Evolutionary conservation across 768 basidiomycete genomes (phyloP).

Genomic region (Tylopilus intermedius): DNA sequence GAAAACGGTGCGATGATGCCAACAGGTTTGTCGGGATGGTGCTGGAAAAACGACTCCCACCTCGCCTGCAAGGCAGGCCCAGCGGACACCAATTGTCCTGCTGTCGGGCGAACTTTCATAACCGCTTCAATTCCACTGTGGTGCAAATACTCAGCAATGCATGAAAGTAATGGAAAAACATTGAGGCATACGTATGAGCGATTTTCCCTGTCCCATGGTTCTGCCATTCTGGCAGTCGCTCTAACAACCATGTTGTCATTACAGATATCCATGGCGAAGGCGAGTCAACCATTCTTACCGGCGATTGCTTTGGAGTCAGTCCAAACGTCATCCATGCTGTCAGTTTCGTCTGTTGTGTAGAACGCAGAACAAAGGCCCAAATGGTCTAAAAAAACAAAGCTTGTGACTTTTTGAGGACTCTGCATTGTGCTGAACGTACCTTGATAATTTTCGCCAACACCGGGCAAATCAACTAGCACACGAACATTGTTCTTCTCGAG

Average conservation of each 20-base stretch:
- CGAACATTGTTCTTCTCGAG: constrained; percentile 44
- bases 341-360: constrained; percentile 38
- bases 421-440: constrained; percentile 28
- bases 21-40: too few relatives aligned
- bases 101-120: too few relatives aligned
- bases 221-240: constrained; percentile 4
- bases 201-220: too few relatives aligned
- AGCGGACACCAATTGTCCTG: too few relatives aligned
- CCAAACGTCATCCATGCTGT: constrained; percentile 47
- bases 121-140: too few relatives aligned
- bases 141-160: too few relatives aligned
- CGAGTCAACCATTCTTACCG: constrained; percentile 29
- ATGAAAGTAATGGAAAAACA: too few relatives aligned
- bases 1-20: too few relatives aligned
- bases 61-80: too few relatives aligned
- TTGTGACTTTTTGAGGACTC: background rate
- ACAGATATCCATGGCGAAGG: constrained; percentile 1
- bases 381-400: constrained; percentile 24
- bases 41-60: too few relatives aligned
- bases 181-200: too few relatives aligned
- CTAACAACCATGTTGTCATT: constrained; percentile 14
- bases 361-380: constrained; percentile 27
- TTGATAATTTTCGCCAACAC: constrained; percentile 69
- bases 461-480: constrained; percentile 60
- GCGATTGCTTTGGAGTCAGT: constrained; percentile 33